These are phyloP conservation scores for Malassezia dermatis DNA, from an alignment of 1,284 basidiomycete genomes.

Conservation along the genomic window DNA sequence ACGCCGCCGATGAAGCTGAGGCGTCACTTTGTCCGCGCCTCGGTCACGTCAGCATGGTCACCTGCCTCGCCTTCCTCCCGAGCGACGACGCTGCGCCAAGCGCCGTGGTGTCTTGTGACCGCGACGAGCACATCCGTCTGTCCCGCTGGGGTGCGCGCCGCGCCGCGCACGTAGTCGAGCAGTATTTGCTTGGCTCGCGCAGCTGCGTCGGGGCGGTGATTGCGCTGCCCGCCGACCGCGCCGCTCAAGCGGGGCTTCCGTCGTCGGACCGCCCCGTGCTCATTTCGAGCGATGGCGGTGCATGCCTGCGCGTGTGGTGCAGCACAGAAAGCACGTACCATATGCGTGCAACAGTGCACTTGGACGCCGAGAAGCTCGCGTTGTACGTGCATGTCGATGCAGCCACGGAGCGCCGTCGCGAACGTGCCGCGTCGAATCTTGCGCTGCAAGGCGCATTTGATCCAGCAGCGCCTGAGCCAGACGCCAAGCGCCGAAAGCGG, in stretches of 20 bases:
- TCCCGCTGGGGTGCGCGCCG: conserved; percentile 38
- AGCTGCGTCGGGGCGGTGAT: conserved; percentile 31
- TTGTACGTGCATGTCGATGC: conserved; percentile 8
- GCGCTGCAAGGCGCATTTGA: conserved; percentile 10
- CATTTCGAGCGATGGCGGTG: conserved; percentile 32
- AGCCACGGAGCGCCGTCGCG: conserved; percentile 10
- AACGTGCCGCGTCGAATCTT: conserved; percentile 2
- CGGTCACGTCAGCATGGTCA: conserved; percentile 41
- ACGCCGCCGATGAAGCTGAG: conserved; percentile 26
- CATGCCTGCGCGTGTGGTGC: conserved; percentile 26
- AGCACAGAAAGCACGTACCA: not conserved
- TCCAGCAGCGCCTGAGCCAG: not conserved
- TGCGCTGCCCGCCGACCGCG: conserved; percentile 13
- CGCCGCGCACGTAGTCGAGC: conserved; percentile 30
- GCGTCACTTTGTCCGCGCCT: conserved; percentile 27
- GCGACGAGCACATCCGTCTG: conserved; percentile 46
- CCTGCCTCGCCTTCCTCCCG: conserved; percentile 29
- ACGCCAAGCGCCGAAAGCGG: not conserved
- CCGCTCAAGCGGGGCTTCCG: not conserved
- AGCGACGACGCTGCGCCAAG: conserved; percentile 11
- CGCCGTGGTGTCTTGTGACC: conserved; percentile 31
- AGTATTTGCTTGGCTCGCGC: conserved; percentile 32
- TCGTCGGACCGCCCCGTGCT: conserved; percentile 17
- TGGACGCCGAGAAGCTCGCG: conserved; percentile 4
- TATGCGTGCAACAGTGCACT: conserved; percentile 1